phyloP scores from a whole-genome alignment of 257 asterid species.

The Fraxinus cuspidata region DNA sequence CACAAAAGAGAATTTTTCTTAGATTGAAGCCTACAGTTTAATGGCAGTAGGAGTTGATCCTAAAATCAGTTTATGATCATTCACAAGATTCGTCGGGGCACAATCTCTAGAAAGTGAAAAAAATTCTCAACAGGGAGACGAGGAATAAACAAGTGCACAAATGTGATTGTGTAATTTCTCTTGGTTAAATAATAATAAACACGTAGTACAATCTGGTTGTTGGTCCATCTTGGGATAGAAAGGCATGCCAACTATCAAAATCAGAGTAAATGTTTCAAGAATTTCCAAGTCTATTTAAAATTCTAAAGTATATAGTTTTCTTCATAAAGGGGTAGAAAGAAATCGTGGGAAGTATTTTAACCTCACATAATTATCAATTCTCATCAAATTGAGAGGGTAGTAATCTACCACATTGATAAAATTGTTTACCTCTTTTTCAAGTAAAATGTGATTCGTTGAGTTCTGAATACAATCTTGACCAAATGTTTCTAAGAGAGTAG shows the following conservation, averaged over 20 bases:
- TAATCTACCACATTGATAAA: neutral
- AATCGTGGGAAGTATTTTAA: neutral
- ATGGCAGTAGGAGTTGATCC: neutral
- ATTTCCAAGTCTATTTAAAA: neutral
- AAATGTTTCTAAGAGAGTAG: conserved; percentile 18
- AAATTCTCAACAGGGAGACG: neutral
- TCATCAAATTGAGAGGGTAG: neutral
- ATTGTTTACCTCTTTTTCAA: neutral
- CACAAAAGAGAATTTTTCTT: neutral
- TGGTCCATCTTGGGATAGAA: neutral
- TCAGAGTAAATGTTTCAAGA: neutral
- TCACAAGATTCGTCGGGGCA: neutral
- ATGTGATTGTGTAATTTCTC: neutral
- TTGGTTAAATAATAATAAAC: neutral
- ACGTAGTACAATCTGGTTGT: neutral
- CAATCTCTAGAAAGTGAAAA: neutral
- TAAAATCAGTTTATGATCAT: neutral
- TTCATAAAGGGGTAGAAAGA: neutral
- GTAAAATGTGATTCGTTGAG: neutral
- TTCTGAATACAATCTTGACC: neutral
- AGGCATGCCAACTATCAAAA: neutral
- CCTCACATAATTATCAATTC: neutral
- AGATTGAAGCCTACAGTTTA: neutral
- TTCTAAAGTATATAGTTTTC: neutral
- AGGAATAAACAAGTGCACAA: neutral